Percentiles rank a stretch among this genome's conserved stretches.
phyloP scores from a whole-genome alignment of 2,329 filamentous ascomycete species.

The Neopestalotiopsis sp. region DNA sequence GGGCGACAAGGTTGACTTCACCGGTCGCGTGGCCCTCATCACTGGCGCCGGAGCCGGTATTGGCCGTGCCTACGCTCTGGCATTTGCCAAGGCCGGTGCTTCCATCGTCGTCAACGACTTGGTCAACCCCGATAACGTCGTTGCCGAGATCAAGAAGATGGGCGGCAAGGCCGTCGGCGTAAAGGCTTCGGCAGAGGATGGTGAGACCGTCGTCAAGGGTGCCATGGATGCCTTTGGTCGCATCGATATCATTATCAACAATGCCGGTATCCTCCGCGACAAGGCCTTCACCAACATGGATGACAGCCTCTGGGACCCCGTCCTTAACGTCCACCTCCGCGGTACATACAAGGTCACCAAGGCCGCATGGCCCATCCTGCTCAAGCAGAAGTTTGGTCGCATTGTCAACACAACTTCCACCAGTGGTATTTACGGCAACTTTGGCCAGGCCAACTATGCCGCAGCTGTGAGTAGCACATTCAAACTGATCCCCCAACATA shows the following conservation, averaged over 20 bases:
- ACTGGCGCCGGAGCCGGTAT: slow-evolving; percentile 91
- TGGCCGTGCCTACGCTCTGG: slow-evolving; percentile 86
- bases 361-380: slow-evolving; percentile 95
- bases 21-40: slow-evolving; percentile 82
- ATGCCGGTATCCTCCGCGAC: slow-evolving; percentile 95
- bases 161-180: slow-evolving; percentile 92
- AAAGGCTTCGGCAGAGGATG: slow-evolving; percentile 92
- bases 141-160: slow-evolving; percentile 87
- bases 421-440: slow-evolving; percentile 98
- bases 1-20: slow-evolving; percentile 80
- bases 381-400: slow-evolving; percentile 98
- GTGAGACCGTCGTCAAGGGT: slow-evolving; percentile 87
- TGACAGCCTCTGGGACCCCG: slow-evolving; percentile 89
- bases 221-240: slow-evolving; percentile 94
- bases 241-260: slow-evolving; percentile 96
- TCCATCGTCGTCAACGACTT: slow-evolving; percentile 95
- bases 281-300: slow-evolving; percentile 99
- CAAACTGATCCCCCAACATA: slow-evolving; percentile 9
- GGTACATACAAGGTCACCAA: slow-evolving; percentile 97
- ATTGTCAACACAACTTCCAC: slow-evolving; percentile 97
- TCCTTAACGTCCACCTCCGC: slow-evolving; percentile 89
- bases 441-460: slow-evolving; percentile 97
- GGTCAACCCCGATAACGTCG: slow-evolving; percentile 87
- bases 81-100: slow-evolving; percentile 84
- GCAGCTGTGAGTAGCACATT: slow-evolving; percentile 69